Conservation (phyloP, 2,329 filamentous ascomycete species). For the Neonectria coccinea region DNA sequence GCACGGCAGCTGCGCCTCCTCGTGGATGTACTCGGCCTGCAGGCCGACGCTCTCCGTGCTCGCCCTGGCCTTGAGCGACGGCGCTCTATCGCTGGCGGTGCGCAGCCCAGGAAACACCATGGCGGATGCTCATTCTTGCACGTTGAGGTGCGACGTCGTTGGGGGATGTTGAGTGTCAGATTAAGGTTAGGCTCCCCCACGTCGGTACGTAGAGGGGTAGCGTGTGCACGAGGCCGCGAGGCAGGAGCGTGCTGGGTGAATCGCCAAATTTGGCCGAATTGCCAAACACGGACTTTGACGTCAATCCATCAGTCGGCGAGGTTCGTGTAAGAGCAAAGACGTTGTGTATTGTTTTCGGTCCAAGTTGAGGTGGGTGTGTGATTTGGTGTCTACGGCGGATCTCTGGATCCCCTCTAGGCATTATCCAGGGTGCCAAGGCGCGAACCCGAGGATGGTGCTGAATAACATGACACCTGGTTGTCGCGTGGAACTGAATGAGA, state of each 20-base stretch:
- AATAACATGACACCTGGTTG: background rate
- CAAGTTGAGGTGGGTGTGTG: background rate
- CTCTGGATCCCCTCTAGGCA: background rate
- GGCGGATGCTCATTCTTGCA: slow-evolving; percentile 54
- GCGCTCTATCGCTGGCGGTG: slow-evolving; percentile 55
- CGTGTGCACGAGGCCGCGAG: background rate
- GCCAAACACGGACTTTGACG: background rate
- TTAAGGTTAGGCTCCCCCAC: slow-evolving; percentile 16
- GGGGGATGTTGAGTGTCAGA: slow-evolving; percentile 10
- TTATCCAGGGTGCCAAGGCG: background rate
- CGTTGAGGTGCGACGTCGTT: slow-evolving; percentile 23
- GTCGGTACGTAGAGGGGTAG: slow-evolving; percentile 1
- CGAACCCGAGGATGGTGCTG: background rate
- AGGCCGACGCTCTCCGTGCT: slow-evolving; percentile 44
- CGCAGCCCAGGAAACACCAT: slow-evolving; percentile 65
- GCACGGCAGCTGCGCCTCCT: slow-evolving; percentile 65
- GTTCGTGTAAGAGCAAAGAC: background rate
- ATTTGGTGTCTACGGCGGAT: background rate
- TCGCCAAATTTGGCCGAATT: background rate
- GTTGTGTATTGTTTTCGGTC: background rate
- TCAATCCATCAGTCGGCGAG: background rate
- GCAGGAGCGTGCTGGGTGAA: background rate
- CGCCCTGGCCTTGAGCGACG: slow-evolving; percentile 48
- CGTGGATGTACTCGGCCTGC: slow-evolving; percentile 63
- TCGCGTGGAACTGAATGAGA: too few relatives aligned